Evolutionary conservation across 2,329 filamentous ascomycete genomes (phyloP).

Genomic region (Aurifilum marmelostoma): DNA sequence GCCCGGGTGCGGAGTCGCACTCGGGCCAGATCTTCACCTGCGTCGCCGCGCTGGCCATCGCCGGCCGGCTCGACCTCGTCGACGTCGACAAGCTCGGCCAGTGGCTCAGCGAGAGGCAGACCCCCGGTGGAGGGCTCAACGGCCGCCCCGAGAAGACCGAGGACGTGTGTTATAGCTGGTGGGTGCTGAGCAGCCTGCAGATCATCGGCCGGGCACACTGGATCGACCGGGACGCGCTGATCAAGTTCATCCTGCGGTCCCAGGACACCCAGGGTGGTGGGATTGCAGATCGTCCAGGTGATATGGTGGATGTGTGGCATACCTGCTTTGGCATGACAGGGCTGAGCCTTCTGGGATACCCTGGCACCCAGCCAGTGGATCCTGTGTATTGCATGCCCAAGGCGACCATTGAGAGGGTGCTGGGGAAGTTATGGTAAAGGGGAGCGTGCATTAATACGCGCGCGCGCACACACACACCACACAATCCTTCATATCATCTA

Average conservation of each 20-base stretch:
- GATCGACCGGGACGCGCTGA: slow-evolving; percentile 84
- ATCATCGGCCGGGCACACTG: slow-evolving; percentile 89
- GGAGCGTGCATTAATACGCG: neutral
- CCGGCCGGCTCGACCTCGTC: slow-evolving; percentile 77
- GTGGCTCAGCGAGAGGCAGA: slow-evolving; percentile 93
- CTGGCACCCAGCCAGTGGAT: slow-evolving; percentile 79
- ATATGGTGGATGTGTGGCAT: slow-evolving; percentile 98
- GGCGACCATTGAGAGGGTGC: slow-evolving; percentile 62
- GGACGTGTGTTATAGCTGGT: slow-evolving; percentile 99
- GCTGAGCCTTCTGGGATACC: slow-evolving; percentile 78
- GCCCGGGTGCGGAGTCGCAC: slow-evolving; percentile 90
- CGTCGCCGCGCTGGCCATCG: slow-evolving; percentile 83
- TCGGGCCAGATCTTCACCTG: slow-evolving; percentile 96
- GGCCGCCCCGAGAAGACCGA: slow-evolving; percentile 93
- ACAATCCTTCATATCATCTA: neutral
- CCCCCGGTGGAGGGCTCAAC: slow-evolving; percentile 86
- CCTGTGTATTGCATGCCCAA: slow-evolving; percentile 86
- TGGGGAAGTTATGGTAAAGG: slow-evolving; percentile 44
- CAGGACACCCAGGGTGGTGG: slow-evolving; percentile 87
- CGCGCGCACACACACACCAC: neutral
- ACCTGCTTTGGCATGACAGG: slow-evolving; percentile 89
- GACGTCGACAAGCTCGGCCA: slow-evolving; percentile 80
- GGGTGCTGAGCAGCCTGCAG: slow-evolving; percentile 88
- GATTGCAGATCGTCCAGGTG: slow-evolving; percentile 84
- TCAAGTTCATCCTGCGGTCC: slow-evolving; percentile 80